Conservation (phyloP, 306 rosid species). For the Castanea sativa region DNA sequence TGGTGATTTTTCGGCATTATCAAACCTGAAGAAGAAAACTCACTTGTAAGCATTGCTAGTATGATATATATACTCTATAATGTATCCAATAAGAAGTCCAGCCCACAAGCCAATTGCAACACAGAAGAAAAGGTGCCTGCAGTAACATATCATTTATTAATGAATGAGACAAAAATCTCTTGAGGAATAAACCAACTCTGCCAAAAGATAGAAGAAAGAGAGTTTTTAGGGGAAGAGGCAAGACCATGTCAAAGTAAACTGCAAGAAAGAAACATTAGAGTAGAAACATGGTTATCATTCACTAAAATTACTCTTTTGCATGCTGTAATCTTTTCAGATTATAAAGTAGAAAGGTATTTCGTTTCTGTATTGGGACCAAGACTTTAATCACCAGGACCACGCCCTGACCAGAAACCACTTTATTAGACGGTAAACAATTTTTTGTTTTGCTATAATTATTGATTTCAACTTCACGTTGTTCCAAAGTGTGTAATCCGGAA, state of each 20-base stretch:
- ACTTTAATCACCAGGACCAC: neutral
- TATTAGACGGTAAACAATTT: neutral
- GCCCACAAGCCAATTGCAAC: conserved; percentile 37
- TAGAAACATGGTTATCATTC: neutral
- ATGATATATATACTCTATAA: no score
- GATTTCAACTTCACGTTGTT: no score
- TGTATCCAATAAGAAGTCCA: no score
- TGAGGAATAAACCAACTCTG: neutral
- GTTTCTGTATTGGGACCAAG: neutral
- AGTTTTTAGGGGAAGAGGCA: no score
- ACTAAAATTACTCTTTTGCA: neutral
- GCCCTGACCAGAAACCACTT: neutral
- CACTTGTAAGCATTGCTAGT: no score
- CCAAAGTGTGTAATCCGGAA: no score
- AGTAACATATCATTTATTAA: conserved; percentile 5
- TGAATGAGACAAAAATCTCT: neutral
- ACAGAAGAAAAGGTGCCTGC: conserved; percentile 74
- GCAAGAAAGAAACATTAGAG: neutral
- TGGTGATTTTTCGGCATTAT: no score
- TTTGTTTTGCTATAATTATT: no score
- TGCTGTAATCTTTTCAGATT: no score
- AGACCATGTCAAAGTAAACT: neutral
- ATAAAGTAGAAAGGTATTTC: no score
- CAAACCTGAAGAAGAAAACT: no score
- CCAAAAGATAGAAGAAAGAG: neutral